Evolutionary conservation across 768 basidiomycete species (phyloP), one percentile per base, ranked within the genome.

Genomic region (Sarcodon sp.): DNA sequence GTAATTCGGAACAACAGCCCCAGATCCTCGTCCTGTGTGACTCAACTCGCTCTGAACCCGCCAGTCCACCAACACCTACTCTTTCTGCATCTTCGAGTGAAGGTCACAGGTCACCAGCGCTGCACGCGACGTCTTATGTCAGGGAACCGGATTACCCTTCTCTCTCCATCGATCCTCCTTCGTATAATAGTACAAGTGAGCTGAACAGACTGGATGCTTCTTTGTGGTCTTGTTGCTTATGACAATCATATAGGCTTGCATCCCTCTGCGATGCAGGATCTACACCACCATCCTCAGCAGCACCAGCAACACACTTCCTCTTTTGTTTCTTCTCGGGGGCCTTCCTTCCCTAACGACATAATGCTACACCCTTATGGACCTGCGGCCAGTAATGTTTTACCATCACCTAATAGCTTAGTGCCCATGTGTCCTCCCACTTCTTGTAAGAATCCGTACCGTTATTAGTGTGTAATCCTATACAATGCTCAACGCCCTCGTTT

Each of bases 361-460:
- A 41, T 41, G 39, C 39, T 41, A 41, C 39, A 41, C 39, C 39
- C 39, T 41, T 41, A 41, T 41, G 39, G 39, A 41, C 39, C 39
- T 27, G 16, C 39, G 15, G 39, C 63, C 59, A 57, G 63, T 64
- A 57, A 60, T 66, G 58, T 64, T 56, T 57, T 62, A 59, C 55
- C 58, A 49, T 58, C 60, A 51, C 56, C 65, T 62, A 66, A 61
- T 80, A 77, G 70, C 68, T 66, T 79, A 78, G 76, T 73, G 64
- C 57, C 59, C 48, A 46, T 58, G 53, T 53, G 60, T 54, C 54
- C 61, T 51, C 55, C 60, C 50, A 55, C 60, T 54, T 64, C 75
- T 74, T 79, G 81, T 83, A 83, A 83, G 81, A 75, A 64, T 58
- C 66, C 75, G 79, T 81, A 80, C 73, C 73, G 69, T 58, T 78